Evolutionary conservation across 2,329 filamentous ascomycete species (phyloP).

Genomic region (Bipolaris gigantea): DNA sequence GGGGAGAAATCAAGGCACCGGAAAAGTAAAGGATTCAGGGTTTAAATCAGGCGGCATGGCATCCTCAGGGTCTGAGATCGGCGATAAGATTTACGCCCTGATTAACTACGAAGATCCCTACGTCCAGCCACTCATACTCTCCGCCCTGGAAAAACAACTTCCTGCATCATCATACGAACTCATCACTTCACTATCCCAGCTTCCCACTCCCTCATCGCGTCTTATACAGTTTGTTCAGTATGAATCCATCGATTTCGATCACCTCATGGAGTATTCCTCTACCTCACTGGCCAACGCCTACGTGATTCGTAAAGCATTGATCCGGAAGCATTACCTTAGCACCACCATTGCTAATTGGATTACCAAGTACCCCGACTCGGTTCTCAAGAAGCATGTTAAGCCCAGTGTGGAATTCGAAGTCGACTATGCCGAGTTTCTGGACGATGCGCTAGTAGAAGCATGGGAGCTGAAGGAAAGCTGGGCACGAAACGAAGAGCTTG

Average conservation of each 20-base stretch:
- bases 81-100: conserved; percentile 63
- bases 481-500: conserved; percentile 62
- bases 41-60: conserved; percentile 15
- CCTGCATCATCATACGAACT: conserved; percentile 59
- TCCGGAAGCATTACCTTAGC: conserved; percentile 91
- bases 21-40: background rate
- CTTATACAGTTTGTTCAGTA: conserved; percentile 83
- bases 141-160: conserved; percentile 67
- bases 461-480: conserved; percentile 84
- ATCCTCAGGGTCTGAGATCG: background rate
- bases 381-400: conserved; percentile 71
- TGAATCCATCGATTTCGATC: conserved; percentile 83
- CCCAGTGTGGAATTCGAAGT: conserved; percentile 85
- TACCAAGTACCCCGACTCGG: conserved; percentile 74
- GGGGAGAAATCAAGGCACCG: background rate
- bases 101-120: conserved; percentile 86
- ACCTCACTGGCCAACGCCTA: conserved; percentile 82
- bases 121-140: conserved; percentile 80
- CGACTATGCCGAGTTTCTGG: conserved; percentile 94
- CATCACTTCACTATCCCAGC: conserved; percentile 54
- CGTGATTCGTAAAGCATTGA: conserved; percentile 92
- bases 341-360: conserved; percentile 83
- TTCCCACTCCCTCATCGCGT: conserved; percentile 51
- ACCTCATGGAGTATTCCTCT: conserved; percentile 63
- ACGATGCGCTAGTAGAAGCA: conserved; percentile 87